Evolutionary conservation across 2,329 filamentous ascomycete genomes (phyloP).

Genomic region (Botrytis squamosa): DNA sequence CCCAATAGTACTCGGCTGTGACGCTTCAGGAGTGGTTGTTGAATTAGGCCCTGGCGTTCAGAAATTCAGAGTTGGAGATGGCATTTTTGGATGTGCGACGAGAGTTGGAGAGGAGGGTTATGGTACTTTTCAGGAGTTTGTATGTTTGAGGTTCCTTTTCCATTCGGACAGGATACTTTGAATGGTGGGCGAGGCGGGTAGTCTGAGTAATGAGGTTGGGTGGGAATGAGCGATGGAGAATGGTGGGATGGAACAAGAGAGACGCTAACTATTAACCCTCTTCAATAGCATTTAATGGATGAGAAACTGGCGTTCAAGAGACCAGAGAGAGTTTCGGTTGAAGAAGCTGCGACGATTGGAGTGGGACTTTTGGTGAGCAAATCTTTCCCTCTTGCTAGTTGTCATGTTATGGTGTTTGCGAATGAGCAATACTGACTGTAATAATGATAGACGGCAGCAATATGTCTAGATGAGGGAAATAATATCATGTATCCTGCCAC

Average conservation of each 20-base stretch:
- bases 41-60: slow-evolving; percentile 37
- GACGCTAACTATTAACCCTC: slow-evolving; percentile 1
- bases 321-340: slow-evolving; percentile 32
- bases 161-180: no score
- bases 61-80: slow-evolving; percentile 41
- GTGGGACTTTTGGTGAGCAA: slow-evolving; percentile 39
- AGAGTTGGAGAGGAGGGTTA: slow-evolving; percentile 39
- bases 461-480: slow-evolving; percentile 9
- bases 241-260: not conserved
- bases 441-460: slow-evolving; percentile 11
- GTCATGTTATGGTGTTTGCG: not conserved
- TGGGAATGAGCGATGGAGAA: not conserved
- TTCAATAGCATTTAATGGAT: slow-evolving; percentile 39
- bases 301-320: slow-evolving; percentile 41
- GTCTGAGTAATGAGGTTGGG: not conserved
- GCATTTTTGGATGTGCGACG: slow-evolving; percentile 41
- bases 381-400: not conserved
- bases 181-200: not conserved
- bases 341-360: slow-evolving; percentile 41
- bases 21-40: slow-evolving; percentile 40
- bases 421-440: not conserved
- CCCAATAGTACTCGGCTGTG: slow-evolving; percentile 44
- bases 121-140: slow-evolving; percentile 21
- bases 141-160: not conserved
- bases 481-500: slow-evolving; percentile 4